Evolutionary conservation across 176 grass and related monocot species (phyloP), one percentile per base, ranked within the genome.

Genomic region (Carex scoparia): DNA sequence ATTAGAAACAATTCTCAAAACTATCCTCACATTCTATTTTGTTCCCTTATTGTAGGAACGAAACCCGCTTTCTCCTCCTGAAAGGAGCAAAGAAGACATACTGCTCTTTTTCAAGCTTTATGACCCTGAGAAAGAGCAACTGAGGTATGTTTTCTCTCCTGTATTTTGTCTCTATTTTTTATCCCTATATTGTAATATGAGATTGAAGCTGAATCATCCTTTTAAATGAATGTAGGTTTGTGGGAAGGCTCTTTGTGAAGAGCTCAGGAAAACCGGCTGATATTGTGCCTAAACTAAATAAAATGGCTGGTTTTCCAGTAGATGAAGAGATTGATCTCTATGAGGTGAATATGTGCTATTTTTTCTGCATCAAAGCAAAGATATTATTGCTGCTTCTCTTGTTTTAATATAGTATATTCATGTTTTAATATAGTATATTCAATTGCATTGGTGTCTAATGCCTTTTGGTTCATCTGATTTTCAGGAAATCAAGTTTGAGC

Each of bases 71-170:
- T 58, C 86, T 85, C 88, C 89, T 53, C 93, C 91, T 75, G 88
- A 82, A 31, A 99, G 92, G 88, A 89, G 89, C 32, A 95, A 94
- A 81, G 96, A 99, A 49, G 96, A 99, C 86, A 94, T 95, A 79
- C 87, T 99, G 53, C 96, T 99, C 71, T 95, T 99, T 87, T 99
- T 99, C 88, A 99, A 99, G 89, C 91, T 95, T 49, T 99, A 99
- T 92, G 91, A 99, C 49, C 96, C 96, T 77, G 96, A 95, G 72
- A 99, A 94, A 89, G 93, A 95, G 88, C 79, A 99, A 32, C 81
- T 99, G 60, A 85, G 91, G 96, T 99, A 89, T 46, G 80, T 69
- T 37, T 40, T 79, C 81, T 71, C 38, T 68, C 91, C 15, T 65
- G 9, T 65, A 69, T 58, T 85, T 37, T 86, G 15, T 83, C 18